Conservation (phyloP, 306 rosid species). For the Vigna angularis region DNA sequence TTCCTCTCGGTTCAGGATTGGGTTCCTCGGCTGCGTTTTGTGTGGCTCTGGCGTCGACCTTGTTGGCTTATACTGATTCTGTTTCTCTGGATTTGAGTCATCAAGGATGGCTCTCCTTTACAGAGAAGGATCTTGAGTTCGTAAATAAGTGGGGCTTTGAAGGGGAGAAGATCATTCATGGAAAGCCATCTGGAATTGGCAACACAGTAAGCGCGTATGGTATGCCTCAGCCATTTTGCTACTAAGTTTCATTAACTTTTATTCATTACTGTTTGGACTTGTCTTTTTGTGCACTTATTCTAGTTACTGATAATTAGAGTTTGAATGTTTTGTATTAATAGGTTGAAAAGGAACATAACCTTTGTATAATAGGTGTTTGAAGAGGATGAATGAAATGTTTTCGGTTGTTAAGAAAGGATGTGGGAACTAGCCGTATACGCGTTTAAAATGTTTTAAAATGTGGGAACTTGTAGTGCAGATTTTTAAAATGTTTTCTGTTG, state of each 20-base stretch:
- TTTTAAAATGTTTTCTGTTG: no score
- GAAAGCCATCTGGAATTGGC: constrained; percentile 97
- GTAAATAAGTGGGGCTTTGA: constrained; percentile 96
- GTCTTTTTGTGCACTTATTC: constrained; percentile 11
- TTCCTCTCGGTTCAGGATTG: constrained; percentile 91
- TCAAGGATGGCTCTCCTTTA: constrained; percentile 70
- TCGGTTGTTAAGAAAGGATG: constrained; percentile 1
- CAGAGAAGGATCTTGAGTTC: constrained; percentile 69
- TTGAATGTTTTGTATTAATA: constrained; percentile 9
- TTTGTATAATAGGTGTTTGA: not conserved
- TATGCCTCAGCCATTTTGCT: constrained; percentile 45
- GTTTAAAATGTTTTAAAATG: not conserved
- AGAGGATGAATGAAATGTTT: constrained; percentile 9
- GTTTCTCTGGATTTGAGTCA: constrained; percentile 62
- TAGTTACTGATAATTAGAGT: not conserved
- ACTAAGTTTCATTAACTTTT: constrained; percentile 14
- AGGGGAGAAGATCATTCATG: constrained; percentile 96
- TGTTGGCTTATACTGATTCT: constrained; percentile 72
- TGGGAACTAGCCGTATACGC: not conserved
- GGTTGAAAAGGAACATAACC: not conserved
- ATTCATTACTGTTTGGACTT: not conserved
- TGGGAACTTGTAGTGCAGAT: no score
- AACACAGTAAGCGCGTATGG: constrained; percentile 93
- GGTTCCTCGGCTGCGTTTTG: constrained; percentile 92
- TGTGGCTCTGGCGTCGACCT: constrained; percentile 78